These are phyloP conservation scores for Phyllosticta citribraziliensis DNA, from an alignment of 2,329 filamentous ascomycete species.

Conservation along the genomic window DNA sequence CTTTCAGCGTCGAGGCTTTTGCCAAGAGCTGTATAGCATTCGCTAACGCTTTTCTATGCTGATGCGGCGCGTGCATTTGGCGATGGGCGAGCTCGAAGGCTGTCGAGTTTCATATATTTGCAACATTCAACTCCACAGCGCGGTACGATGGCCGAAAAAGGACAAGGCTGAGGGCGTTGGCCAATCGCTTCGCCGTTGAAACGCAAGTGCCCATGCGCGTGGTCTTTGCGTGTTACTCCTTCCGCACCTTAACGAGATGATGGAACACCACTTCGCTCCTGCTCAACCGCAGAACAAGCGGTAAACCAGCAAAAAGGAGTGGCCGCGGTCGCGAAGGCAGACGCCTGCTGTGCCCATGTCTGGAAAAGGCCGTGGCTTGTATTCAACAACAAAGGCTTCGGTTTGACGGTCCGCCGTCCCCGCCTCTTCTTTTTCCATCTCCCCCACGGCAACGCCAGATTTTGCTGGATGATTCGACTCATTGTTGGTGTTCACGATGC, in stretches of 20 bases:
- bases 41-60: constrained; percentile 2
- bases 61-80: neutral
- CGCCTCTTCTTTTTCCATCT: neutral
- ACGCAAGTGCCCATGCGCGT: neutral
- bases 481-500: neutral
- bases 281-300: neutral
- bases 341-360: neutral
- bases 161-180: neutral
- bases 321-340: neutral
- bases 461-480: neutral
- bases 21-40: constrained; percentile 6
- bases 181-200: neutral
- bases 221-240: neutral
- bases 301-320: neutral
- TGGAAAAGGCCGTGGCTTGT: neutral
- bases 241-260: neutral
- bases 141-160: neutral
- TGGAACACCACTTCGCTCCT: neutral
- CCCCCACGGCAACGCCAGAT: neutral
- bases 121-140: neutral
- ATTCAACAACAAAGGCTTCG: neutral
- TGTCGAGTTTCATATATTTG: neutral
- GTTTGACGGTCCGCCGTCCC: neutral
- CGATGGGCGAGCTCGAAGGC: neutral
- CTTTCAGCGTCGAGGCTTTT: neutral